Conservation (phyloP, 2,329 filamentous ascomycete species). For the Pseudogymnoascus sp. region DNA sequence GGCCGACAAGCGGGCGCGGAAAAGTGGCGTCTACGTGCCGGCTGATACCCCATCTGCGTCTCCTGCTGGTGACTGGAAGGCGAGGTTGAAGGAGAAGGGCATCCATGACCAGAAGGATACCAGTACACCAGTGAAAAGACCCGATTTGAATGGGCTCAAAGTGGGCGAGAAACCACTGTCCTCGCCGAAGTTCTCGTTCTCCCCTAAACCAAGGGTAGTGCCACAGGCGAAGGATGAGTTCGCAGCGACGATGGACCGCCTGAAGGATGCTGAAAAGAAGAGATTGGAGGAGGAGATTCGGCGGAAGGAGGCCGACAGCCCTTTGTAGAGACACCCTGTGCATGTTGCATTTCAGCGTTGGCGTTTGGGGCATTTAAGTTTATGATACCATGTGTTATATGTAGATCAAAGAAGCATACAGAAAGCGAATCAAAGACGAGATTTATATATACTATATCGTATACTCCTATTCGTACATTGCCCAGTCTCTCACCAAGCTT, state of each 20-base stretch:
- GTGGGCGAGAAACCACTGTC: constrained; percentile 33
- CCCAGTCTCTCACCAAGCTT: neutral
- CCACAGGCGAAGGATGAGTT: constrained; percentile 23
- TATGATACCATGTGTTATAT: constrained; percentile 4
- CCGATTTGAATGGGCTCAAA: constrained; percentile 29
- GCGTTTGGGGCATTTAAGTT: neutral
- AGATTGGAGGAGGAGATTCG: constrained; percentile 43
- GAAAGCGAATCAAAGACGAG: neutral
- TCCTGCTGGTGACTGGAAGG: constrained; percentile 8
- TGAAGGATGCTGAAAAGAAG: constrained; percentile 47
- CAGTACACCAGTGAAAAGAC: constrained; percentile 26
- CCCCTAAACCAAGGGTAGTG: constrained; percentile 19
- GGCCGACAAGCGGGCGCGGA: constrained; percentile 32
- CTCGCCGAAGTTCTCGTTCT: constrained; percentile 27
- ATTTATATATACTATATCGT: neutral
- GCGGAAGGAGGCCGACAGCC: constrained; percentile 37
- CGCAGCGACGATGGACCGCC: constrained; percentile 42
- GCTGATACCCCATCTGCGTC: constrained; percentile 17
- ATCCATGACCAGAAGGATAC: constrained; percentile 16
- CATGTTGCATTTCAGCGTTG: neutral
- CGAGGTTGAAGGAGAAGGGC: constrained; percentile 12
- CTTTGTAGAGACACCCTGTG: constrained; percentile 20
- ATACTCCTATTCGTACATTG: neutral
- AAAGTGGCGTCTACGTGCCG: constrained; percentile 26
- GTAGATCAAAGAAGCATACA: neutral